Percentiles rank a stretch among this genome's conserved stretches.
Evolutionary conservation across 1,284 basidiomycete genomes (phyloP).

Genomic region (Wolfiporia cocos): DNA sequence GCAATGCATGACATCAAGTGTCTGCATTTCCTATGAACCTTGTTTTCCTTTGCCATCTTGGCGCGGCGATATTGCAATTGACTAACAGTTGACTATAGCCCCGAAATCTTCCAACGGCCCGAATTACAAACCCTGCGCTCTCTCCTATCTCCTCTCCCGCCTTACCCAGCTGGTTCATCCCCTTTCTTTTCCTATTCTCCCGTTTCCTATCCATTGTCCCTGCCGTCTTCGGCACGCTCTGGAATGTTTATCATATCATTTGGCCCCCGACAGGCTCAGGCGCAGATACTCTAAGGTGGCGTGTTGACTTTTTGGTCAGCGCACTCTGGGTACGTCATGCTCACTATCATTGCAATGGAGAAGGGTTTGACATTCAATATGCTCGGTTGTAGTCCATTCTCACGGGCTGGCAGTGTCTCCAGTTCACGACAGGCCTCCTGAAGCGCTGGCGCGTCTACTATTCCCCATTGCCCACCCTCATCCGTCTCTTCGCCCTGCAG

Average conservation of each 20-base stretch:
- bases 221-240: conserved; percentile 57
- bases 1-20: no score
- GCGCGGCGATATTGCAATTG: no score
- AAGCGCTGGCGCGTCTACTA: conserved; percentile 82
- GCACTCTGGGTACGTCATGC: conserved; percentile 55
- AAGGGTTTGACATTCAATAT: no score
- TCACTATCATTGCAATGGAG: conserved; percentile 1
- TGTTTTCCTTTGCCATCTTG: no score
- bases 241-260: conserved; percentile 48
- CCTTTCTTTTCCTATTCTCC: conserved; percentile 37
- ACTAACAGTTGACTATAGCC: no score
- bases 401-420: conserved; percentile 78
- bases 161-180: conserved; percentile 26
- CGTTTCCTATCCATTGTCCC: conserved; percentile 71
- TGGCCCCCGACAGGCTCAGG: conserved; percentile 31
- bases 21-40: no score
- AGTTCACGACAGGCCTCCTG: conserved; percentile 74
- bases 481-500: conserved; percentile 78
- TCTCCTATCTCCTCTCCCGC: conserved; percentile 32
- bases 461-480: conserved; percentile 71
- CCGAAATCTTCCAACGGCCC: conserved; percentile 54
- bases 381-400: conserved; percentile 61
- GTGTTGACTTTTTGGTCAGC: conserved; percentile 57
- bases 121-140: conserved; percentile 41
- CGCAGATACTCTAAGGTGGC: conserved; percentile 16